Percentiles rank a stretch among this genome's conserved stretches.
phyloP scores from a whole-genome alignment of 2,329 filamentous ascomycete genomes.

The Diaporthe ampelina region DNA sequence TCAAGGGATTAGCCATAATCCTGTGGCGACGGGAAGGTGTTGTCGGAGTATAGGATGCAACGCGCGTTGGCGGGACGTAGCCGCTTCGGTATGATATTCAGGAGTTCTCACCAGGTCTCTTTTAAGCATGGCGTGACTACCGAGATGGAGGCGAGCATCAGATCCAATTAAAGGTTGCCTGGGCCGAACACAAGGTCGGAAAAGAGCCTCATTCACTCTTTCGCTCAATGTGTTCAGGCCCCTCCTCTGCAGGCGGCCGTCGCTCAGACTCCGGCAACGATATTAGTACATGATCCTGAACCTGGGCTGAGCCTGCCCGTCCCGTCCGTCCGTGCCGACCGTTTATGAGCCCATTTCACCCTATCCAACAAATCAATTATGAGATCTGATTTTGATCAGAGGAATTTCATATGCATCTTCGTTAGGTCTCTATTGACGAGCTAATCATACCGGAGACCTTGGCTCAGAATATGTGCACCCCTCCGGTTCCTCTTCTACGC shows the following conservation, averaged over 20 bases:
- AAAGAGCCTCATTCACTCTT: not conserved
- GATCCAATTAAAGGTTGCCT: not conserved
- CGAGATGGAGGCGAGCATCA: not conserved
- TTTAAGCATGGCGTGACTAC: not conserved
- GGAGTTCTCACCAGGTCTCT: not conserved
- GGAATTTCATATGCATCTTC: not conserved
- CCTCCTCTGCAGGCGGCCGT: not conserved
- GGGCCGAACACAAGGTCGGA: too few species aligned
- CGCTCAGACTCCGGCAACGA: not conserved
- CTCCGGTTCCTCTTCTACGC: not conserved
- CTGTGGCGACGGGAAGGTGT: not conserved
- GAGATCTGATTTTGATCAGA: not conserved
- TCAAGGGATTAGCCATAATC: not conserved
- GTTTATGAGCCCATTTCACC: not conserved
- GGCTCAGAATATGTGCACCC: not conserved
- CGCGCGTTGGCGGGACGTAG: not conserved
- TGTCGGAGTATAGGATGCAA: not conserved
- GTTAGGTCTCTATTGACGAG: too few species aligned
- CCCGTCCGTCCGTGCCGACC: too few species aligned
- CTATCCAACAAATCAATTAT: not conserved
- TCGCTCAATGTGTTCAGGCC: not conserved
- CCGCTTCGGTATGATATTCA: not conserved
- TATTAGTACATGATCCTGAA: not conserved
- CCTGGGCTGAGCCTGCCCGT: not conserved
- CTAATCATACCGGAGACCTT: not conserved